phyloP scores from a whole-genome alignment of 2,329 filamentous ascomycete species.

The Eurotiales sp. region DNA sequence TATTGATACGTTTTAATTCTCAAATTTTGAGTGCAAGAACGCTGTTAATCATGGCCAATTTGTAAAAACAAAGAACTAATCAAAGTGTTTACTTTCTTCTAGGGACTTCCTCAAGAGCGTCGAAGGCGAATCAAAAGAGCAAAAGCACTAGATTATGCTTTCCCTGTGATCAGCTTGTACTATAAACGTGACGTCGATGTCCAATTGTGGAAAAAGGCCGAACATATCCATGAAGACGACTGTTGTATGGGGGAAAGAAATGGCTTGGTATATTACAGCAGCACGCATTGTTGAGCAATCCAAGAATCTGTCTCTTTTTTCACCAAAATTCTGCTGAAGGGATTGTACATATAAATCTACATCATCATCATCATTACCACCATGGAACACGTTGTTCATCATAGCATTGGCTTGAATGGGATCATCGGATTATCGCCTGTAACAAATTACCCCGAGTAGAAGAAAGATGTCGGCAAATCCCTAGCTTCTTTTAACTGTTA shows the following conservation, averaged over 20 bases:
- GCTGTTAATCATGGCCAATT: background rate
- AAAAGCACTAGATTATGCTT: constrained; percentile 38
- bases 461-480: no score
- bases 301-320: background rate
- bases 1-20: background rate
- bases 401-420: background rate
- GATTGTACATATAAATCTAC: constrained; percentile 13
- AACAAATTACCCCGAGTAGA: background rate
- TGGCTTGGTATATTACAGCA: background rate
- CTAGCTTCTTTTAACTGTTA: background rate
- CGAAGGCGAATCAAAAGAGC: constrained; percentile 40
- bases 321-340: background rate
- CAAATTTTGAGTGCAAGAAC: background rate
- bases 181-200: constrained; percentile 9
- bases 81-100: constrained; percentile 10
- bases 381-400: constrained; percentile 1
- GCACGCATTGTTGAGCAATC: background rate
- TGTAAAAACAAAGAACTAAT: no score
- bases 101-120: constrained; percentile 51
- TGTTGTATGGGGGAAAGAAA: background rate
- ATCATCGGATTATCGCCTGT: background rate
- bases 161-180: constrained; percentile 10
- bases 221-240: constrained; percentile 7
- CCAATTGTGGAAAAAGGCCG: constrained; percentile 1
- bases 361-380: background rate